Base-by-base conservation (phyloP, 805 yeast genomes). In the Debaryomyces hansenii region DNA sequence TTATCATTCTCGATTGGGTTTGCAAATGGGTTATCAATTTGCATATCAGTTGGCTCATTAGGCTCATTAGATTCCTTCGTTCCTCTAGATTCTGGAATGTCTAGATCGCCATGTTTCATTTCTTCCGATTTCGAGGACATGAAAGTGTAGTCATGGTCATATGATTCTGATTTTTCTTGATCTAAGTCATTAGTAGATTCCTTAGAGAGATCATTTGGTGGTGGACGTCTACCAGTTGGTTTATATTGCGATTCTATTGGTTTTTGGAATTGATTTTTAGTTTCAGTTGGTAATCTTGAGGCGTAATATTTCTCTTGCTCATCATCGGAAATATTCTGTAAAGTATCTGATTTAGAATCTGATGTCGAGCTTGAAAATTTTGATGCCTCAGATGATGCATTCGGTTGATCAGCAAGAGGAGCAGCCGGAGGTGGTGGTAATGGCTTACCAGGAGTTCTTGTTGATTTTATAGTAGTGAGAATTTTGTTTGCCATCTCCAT, bases 401-500 rank as follows among this genome's bases (percentile, higher is more conserved):
- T 14, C 6, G 18, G 20, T 20, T 35, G 20, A n/a, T 6, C 24
- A 35, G 4, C 9, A 18, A 35, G 20, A 15, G 20, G 10, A 18
- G 20, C 10, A 18, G 38, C 24, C 11, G 18, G 18, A 7, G 18
- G 35, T 4, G 41, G 4, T 24, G 32, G 32, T 16, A 29, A 16
- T 21, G 42, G 34, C 9, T 40, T 27, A 5, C 49, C 44, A 14
- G 62, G 68, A 18, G 58, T 53, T 45, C 66, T 67, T 2, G 97
- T 83, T 36, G 85, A 80, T 62, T 86, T 85, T 60, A 92, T 90
- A 8, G 97, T 89, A 46, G 79, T 80, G 48, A 94, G 69, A 51
- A 94, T 90, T 65, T 86, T 87, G 60, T 90, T 90, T 3, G 97
- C 98, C 79, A 87, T 88, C 60, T 90, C 97, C 91, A 94, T 90